Evolutionary conservation across 129 eudicot species (phyloP).

Genomic region (Flaveria trinervia): DNA sequence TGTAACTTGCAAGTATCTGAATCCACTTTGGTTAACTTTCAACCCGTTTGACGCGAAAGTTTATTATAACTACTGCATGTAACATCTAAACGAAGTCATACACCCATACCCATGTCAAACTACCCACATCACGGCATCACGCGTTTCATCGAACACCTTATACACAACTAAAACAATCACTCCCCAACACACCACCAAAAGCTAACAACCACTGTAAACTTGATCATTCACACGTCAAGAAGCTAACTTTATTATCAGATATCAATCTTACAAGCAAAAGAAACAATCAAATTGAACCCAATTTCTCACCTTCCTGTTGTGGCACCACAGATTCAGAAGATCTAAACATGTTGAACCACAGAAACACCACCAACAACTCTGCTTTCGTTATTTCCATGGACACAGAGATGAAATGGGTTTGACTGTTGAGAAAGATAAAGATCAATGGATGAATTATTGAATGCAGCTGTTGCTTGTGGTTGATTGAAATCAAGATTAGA

Average conservation of each 20-base stretch:
- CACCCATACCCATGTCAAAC: background rate
- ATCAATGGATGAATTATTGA: background rate
- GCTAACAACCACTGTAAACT: background rate
- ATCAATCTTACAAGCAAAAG: too few relatives aligned
- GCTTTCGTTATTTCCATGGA: background rate
- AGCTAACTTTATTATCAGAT: too few relatives aligned
- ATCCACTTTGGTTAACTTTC: background rate
- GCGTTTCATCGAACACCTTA: constrained; percentile 6
- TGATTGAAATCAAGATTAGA: background rate
- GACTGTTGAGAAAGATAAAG: constrained; percentile 1
- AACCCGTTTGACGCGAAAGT: background rate
- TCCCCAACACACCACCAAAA: background rate
- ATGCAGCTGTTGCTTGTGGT: background rate
- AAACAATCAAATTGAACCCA: background rate
- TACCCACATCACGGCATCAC: too few relatives aligned
- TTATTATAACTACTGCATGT: background rate
- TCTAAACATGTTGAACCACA: constrained; percentile 3
- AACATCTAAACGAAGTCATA: too few relatives aligned
- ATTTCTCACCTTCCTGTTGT: constrained; percentile 17
- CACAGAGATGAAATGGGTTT: background rate
- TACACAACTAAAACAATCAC: background rate
- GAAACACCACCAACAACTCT: background rate
- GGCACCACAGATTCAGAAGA: constrained; percentile 20
- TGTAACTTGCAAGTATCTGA: background rate
- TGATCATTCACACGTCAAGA: too few relatives aligned